Conservation (phyloP, 345 rosid genomes). For the Bruguiera parviflora region DNA sequence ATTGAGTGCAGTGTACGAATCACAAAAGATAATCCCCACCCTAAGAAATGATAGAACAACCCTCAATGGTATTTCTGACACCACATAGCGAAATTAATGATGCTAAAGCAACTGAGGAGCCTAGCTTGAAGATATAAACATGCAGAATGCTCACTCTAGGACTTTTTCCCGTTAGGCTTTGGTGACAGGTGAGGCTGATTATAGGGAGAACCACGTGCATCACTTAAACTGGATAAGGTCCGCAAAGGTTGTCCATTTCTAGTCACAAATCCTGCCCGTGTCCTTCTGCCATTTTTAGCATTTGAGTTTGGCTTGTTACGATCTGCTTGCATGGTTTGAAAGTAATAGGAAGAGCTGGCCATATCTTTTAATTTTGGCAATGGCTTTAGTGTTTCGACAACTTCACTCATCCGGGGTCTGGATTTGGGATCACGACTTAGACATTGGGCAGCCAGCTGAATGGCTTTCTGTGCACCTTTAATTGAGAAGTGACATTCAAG, state of each 20-base stretch:
- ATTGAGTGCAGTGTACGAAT: background rate
- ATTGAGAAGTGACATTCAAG: constrained; percentile 91
- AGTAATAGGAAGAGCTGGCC: constrained; percentile 79
- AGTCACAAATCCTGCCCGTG: constrained; percentile 56
- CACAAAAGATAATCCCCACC: constrained; percentile 3
- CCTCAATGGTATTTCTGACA: constrained; percentile 5
- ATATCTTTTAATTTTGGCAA: constrained; percentile 81
- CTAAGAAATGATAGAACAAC: constrained; percentile 18
- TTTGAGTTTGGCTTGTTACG: constrained; percentile 24
- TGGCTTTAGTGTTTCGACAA: constrained; percentile 64
- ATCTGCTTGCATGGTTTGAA: constrained; percentile 43
- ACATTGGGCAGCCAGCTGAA: constrained; percentile 78
- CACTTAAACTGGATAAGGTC: constrained; percentile 57
- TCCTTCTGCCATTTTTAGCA: constrained; percentile 51
- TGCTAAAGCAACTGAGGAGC: background rate
- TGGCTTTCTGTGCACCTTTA: constrained; percentile 87
- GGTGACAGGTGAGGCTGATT: constrained; percentile 55
- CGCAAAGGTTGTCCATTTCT: constrained; percentile 70
- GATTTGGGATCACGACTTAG: constrained; percentile 88
- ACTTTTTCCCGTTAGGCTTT: constrained; percentile 55
- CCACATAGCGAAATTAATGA: background rate
- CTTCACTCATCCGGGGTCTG: constrained; percentile 91
- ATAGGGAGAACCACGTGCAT: constrained; percentile 49
- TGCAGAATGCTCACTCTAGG: constrained; percentile 11
- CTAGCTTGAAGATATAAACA: background rate